Base-by-base conservation (phyloP, 257 asterid genomes). In the Sherardia arvensis region DNA sequence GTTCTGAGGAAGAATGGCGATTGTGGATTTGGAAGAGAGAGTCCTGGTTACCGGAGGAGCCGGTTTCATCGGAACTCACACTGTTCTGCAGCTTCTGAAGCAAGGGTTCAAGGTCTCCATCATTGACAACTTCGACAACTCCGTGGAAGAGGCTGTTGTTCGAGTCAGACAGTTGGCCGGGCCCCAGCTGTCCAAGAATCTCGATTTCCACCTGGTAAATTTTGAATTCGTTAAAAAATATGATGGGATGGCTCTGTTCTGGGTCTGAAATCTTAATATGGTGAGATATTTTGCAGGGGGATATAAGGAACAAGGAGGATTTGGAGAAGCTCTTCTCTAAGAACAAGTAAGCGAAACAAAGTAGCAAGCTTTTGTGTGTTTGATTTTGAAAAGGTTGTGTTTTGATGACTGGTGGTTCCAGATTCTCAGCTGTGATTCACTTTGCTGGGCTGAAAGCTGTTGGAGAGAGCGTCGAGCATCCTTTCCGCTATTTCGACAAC, bases 401-500 rank as follows among this genome's bases (percentile, higher is more conserved):
- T 53, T 45, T 54, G 25, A 36, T 66, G 53, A 25, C 61, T 49
- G 8, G 22, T 32, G 48, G 48, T 20, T 27, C 29, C 43, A 92
- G 98, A 80, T 82, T 86, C 82, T 87, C 74, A 71, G 98, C 97
- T 62, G 98, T 92, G 53, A 74, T 92, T 38, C 98, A 92, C 76
- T 92, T 92, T 80, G 98, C 98, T 53, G 97, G 95, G 66, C 97
- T 82, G 55, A 92, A 92, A 80, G 97, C 98, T 70, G 98, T 92
- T 60, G 98, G 91, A 26, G 98, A 92, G 76, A 92, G 98, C 77
- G 95, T 92, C 62, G 89, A 85, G 22, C 55, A 79, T 73, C 98
- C 98, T 36, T 77, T 85, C 73, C 85, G 90, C 71, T 92, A 92
- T 62, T 92, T 85, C 33, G 98, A 92, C 54, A 92, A 92, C 71